phyloP scores from a whole-genome alignment of 2,329 filamentous ascomycete genomes.

The Coniochaeta pulveracea region DNA sequence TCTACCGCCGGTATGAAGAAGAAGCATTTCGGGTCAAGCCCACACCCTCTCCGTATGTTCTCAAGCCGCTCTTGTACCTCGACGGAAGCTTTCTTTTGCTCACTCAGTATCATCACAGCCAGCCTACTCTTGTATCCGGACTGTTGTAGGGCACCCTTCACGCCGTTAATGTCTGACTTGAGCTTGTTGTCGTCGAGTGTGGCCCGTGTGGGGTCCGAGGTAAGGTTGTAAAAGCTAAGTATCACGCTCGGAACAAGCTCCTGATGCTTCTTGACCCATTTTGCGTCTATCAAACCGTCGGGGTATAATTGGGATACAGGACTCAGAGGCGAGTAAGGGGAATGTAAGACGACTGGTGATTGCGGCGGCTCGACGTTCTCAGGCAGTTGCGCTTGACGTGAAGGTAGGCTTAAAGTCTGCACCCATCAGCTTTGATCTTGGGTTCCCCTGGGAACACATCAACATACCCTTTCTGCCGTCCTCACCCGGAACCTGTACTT shows the following conservation, averaged over 20 bases:
- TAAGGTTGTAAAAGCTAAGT: constrained; percentile 70
- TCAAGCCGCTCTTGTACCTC: constrained; percentile 59
- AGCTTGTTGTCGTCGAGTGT: constrained; percentile 78
- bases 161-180: constrained; percentile 72
- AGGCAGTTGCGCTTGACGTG: constrained; percentile 42
- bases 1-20: constrained; percentile 73
- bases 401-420: constrained; percentile 46
- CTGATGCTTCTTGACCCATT: constrained; percentile 87
- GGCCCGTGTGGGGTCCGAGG: constrained; percentile 59
- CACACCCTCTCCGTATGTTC: constrained; percentile 67
- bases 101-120: constrained; percentile 66
- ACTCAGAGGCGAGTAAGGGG: constrained; percentile 81
- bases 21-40: constrained; percentile 71
- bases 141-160: constrained; percentile 54
- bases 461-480: constrained; percentile 69
- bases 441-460: too few species aligned
- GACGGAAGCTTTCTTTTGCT: constrained; percentile 41
- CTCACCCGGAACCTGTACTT: constrained; percentile 56
- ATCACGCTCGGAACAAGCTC: constrained; percentile 69
- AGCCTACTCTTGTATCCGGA: constrained; percentile 71
- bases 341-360: constrained; percentile 58
- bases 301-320: constrained; percentile 76
- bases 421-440: too few species aligned
- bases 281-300: constrained; percentile 71
- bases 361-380: constrained; percentile 36